Conservation (phyloP, 768 basidiomycete genomes). For the Amanita rimosa region DNA sequence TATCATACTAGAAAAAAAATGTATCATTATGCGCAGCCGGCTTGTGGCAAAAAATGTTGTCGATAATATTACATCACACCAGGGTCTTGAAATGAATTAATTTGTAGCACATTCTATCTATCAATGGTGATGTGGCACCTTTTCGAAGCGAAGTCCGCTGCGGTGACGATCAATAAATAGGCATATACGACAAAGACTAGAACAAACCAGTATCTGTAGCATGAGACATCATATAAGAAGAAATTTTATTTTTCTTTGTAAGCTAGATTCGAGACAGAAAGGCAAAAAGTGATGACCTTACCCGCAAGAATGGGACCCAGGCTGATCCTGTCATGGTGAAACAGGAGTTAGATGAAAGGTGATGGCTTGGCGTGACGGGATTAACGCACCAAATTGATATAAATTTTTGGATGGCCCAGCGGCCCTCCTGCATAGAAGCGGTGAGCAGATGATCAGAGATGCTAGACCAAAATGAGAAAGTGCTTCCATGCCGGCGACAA, state of each 20-base stretch:
- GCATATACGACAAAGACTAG: background rate
- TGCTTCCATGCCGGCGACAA: background rate
- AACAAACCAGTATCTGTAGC: slow-evolving; percentile 26
- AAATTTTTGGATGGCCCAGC: slow-evolving; percentile 94
- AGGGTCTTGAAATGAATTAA: background rate
- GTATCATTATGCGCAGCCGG: slow-evolving; percentile 39
- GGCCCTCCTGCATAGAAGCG: slow-evolving; percentile 47
- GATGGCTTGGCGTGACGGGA: background rate
- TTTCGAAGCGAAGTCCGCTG: slow-evolving; percentile 87
- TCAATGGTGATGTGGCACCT: slow-evolving; percentile 66
- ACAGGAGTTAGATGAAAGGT: background rate
- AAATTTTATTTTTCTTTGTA: background rate
- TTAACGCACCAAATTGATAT: slow-evolving; percentile 77
- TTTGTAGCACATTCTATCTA: slow-evolving; percentile 5
- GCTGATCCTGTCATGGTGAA: slow-evolving; percentile 54
- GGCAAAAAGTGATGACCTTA: slow-evolving; percentile 30
- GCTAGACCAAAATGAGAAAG: background rate
- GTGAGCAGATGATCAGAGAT: background rate
- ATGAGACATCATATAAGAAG: background rate
- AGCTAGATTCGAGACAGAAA: slow-evolving; percentile 1
- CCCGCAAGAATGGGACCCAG: slow-evolving; percentile 84
- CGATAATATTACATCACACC: background rate
- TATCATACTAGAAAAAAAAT: slow-evolving; percentile 38
- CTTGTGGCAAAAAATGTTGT: slow-evolving; percentile 11
- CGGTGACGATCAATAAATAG: slow-evolving; percentile 4